Base-by-base conservation (phyloP, 2,329 filamentous ascomycete genomes). In the Geoglossum cookeanum region DNA sequence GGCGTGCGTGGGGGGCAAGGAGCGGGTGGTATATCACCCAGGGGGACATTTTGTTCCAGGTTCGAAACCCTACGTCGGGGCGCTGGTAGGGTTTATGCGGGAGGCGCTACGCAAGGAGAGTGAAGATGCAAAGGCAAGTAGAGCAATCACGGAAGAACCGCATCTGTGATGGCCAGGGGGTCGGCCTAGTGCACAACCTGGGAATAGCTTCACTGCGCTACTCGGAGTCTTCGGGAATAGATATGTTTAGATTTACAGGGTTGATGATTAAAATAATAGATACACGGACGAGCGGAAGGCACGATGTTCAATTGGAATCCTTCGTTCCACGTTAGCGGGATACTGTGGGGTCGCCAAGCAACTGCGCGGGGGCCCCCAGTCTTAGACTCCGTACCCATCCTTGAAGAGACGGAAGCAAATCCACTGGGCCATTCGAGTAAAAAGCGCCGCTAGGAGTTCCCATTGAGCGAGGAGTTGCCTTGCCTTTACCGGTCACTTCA, bases 31-130 rank as follows among this genome's bases (percentile, higher is more conserved):
- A 56, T 80, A 84, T 63, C 88, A 94, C 69, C 90, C 91, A 1
- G 91, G 91, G 6, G 90, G 90, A 0, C 91, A 97, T 68, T 89
- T 94, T 65, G 78, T 96, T 65, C 91, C 91, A 0, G 81, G 88
- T 59, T 80, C 83, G 62, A 87, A 85, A 72, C 84, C 89, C 62
- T 92, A 85, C 78, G 80, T 84, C 22, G 83, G 84, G 74, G 84
- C 84, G 35, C 70, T 94, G 61, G 81, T 84, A 3, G 80, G 76
- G 0, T 94, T 90, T 66, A 80, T 92, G 53, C 75, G 72, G 63
- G 75, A 77, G 60, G 69, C 70, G 52, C 61, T 79, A 22, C 17
- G n/a, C 15, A 8, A 32, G 49, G 49, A 9, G 32, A 37, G 13
- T 4, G 48, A 27, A 15, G 3, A n/a, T 35, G 15, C 29, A 17